These are phyloP conservation scores for Rhododendron williamsianum DNA, from an alignment of 148 eudicot species.

Conservation along the genomic window DNA sequence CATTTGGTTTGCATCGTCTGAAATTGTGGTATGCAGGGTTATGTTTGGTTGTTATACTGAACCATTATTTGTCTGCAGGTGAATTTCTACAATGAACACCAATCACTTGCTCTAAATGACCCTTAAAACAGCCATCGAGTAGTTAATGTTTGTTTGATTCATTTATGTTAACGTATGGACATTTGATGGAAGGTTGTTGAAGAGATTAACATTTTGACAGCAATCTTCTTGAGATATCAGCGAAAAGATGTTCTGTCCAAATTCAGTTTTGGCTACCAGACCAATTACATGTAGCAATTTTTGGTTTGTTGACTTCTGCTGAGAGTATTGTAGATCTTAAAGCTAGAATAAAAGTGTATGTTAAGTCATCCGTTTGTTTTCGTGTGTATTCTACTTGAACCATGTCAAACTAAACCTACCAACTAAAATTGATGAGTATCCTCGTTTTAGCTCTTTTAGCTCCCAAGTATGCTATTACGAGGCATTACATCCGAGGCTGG, in stretches of 20 bases:
- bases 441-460: background rate
- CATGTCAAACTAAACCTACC: background rate
- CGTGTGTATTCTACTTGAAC: background rate
- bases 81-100: too few species aligned
- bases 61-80: too few species aligned
- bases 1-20: too few species aligned
- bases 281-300: constrained; percentile 59
- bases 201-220: constrained; percentile 90
- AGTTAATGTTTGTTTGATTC: too few species aligned
- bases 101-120: too few species aligned
- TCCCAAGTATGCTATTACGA: background rate
- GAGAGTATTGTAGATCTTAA: constrained; percentile 59
- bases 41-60: too few species aligned
- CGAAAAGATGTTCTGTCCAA: constrained; percentile 71
- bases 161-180: too few species aligned
- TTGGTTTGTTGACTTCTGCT: constrained; percentile 54
- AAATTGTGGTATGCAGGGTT: too few species aligned
- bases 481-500: background rate
- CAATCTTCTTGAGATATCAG: constrained; percentile 62
- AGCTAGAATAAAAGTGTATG: constrained; percentile 48
- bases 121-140: too few species aligned
- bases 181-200: too few species aligned
- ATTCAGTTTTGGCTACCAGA: constrained; percentile 56
- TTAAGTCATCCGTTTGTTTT: constrained; percentile 4
- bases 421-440: background rate